Base-by-base conservation (phyloP, 345 rosid genomes). In the Murraya paniculata region DNA sequence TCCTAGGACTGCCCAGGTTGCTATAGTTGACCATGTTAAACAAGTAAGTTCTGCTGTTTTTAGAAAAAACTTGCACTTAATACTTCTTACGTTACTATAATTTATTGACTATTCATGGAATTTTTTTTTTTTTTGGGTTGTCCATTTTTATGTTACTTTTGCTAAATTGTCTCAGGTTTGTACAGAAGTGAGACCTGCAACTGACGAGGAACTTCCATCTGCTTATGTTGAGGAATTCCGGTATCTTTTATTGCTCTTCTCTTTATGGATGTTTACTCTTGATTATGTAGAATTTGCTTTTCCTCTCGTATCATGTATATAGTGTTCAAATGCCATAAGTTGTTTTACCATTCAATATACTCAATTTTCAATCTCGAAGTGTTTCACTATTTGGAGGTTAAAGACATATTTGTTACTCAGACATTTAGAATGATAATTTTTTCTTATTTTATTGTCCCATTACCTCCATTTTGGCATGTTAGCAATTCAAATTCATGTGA, bases 1-100 rank as follows among this genome's bases (percentile, higher is more conserved):
- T 87, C 97, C 99, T 53, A 91, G 95, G 82, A 94, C 94, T 81
- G 93, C 95, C 1, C 97, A 91, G 82, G 97, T 94, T 78, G 99
- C 97, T 35, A 74, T 81, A 55, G 89, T 96, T 70, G 91, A 96
- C 82, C 99, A 96, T 89, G 88, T 94, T 71, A 96, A 94, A 88
- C 99, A 96, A 91, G 99, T 96, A 74, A 72, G 80, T 79, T 69
- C 5, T 66, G 5, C 36, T 2, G 9, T 50, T 45, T 57, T 65
- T 66, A 22, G n/a, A 22, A 53, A 72, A 65, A 66, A 71, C 53
- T 39, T 56, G 53, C 27, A 60, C 48, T 38, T 50, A 56, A 39
- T 19, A 62, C n/a, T 27, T 31, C 14, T 33, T 65, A 7, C 11
- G 39, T 28, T n/a, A 22, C 41, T 68, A 50, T 11, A 48, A 70